These are phyloP conservation scores for Vitis rotundifolia DNA, from an alignment of 164 flowering plant genomes.

Conservation along the genomic window DNA sequence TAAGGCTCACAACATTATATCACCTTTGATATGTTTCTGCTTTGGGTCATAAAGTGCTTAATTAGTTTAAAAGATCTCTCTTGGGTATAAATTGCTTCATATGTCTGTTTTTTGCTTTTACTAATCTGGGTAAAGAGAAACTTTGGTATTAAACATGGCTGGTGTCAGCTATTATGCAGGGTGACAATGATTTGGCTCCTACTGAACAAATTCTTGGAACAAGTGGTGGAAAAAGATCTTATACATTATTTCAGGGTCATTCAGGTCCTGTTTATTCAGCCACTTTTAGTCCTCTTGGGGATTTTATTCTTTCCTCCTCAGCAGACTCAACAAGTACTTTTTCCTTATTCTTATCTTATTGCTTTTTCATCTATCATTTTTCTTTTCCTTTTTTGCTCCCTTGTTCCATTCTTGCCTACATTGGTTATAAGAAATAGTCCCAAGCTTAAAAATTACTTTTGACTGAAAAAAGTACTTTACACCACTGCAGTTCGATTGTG, in stretches of 20 bases:
- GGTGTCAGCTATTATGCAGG: conserved; percentile 65
- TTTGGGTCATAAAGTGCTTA: no score
- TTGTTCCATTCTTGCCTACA: background rate
- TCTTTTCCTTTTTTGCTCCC: background rate
- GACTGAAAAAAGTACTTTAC: background rate
- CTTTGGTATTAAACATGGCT: conserved; percentile 9
- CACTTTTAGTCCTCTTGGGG: conserved; percentile 87
- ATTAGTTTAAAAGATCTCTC: no score
- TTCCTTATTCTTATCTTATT: conserved; percentile 3
- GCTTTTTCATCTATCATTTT: background rate
- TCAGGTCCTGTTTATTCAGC: conserved; percentile 94
- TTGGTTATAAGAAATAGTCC: background rate
- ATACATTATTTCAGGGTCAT: conserved; percentile 88
- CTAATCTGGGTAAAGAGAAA: background rate
- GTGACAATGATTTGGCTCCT: conserved; percentile 56
- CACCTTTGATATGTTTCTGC: no score
- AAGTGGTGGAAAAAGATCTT: conserved; percentile 65
- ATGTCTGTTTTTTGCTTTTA: background rate
- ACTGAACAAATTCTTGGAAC: conserved; percentile 43
- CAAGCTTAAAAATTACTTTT: background rate
- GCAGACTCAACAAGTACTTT: conserved; percentile 86
- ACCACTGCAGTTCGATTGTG: conserved; percentile 80
- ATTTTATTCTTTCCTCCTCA: conserved; percentile 89
- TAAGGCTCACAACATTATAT: no score
- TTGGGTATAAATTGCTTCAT: no score